Evolutionary conservation across 495 filamentous ascomycete species (phyloP).

Genomic region (Xylaria bambusicola): DNA sequence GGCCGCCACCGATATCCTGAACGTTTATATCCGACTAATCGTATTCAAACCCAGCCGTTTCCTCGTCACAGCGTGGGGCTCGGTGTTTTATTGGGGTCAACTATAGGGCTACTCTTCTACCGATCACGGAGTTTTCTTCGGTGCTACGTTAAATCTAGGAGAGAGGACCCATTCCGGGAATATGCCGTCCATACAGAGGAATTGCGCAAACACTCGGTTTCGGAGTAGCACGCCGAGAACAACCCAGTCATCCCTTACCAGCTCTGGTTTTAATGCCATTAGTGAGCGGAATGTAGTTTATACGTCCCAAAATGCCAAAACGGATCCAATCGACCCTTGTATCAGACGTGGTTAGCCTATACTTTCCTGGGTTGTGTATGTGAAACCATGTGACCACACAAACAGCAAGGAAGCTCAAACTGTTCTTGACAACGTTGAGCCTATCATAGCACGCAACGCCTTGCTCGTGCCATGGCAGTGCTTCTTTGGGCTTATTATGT

Average conservation of each 20-base stretch:
- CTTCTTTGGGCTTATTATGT: constrained; percentile 26
- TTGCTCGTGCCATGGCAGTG: constrained; percentile 27
- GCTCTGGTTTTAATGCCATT: too few relatives aligned
- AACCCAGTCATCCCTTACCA: too few relatives aligned
- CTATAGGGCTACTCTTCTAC: background rate
- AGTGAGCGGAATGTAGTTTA: too few relatives aligned
- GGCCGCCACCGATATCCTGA: background rate
- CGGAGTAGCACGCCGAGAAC: background rate
- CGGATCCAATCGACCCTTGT: too few relatives aligned
- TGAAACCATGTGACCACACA: constrained; percentile 12
- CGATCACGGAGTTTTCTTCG: background rate
- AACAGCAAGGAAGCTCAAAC: constrained; percentile 1
- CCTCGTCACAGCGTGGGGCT: background rate
- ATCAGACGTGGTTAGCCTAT: too few relatives aligned
- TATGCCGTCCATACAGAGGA: background rate
- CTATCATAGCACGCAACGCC: constrained; percentile 28
- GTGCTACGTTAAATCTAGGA: too few relatives aligned
- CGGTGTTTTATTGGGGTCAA: background rate
- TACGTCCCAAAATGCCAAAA: too few relatives aligned
- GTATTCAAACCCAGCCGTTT: too few relatives aligned
- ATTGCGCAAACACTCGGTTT: background rate
- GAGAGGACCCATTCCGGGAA: background rate
- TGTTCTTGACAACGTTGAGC: constrained; percentile 29
- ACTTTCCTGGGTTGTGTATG: too few relatives aligned
- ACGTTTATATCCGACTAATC: background rate